These are phyloP conservation scores for Amauroascus verrucosus DNA, from an alignment of 2,329 filamentous ascomycete species.

Conservation along the genomic window DNA sequence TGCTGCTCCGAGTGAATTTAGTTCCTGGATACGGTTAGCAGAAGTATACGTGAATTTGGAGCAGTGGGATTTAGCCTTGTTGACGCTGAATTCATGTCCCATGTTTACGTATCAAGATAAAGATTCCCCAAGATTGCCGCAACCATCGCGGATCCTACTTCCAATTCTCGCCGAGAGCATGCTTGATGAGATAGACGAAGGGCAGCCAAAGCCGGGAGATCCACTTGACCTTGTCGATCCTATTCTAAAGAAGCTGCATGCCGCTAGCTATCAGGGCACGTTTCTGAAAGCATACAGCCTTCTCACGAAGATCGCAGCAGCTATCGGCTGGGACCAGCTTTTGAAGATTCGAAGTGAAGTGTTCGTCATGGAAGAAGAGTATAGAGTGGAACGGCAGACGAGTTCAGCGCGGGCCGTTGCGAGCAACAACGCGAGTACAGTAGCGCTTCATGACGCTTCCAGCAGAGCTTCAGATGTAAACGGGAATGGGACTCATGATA, in stretches of 20 bases:
- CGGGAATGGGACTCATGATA: constrained; percentile 21
- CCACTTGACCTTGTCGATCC: constrained; percentile 80
- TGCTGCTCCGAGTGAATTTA: constrained; percentile 91
- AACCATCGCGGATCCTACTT: constrained; percentile 76
- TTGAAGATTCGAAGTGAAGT: constrained; percentile 91
- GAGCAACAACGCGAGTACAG: constrained; percentile 67
- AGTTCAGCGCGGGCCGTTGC: constrained; percentile 34
- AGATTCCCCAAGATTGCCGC: constrained; percentile 87
- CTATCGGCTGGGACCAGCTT: constrained; percentile 95
- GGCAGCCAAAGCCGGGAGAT: constrained; percentile 59
- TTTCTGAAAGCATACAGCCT: constrained; percentile 92
- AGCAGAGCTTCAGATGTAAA: constrained; percentile 32
- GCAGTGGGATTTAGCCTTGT: constrained; percentile 89
- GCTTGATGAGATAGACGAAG: constrained; percentile 92
- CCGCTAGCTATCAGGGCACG: constrained; percentile 83
- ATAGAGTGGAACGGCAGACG: constrained; percentile 60
- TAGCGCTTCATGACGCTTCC: constrained; percentile 63
- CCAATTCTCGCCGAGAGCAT: constrained; percentile 81
- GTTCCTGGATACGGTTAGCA: constrained; percentile 86
- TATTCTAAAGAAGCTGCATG: constrained; percentile 73
- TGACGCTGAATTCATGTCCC: constrained; percentile 93
- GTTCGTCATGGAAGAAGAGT: constrained; percentile 99
- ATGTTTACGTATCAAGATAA: constrained; percentile 99
- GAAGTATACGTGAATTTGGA: constrained; percentile 91
- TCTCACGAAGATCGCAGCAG: constrained; percentile 87